A percentile compares a stretch with the other conserved stretches of the same genome.
phyloP scores from a whole-genome alignment of 2,329 filamentous ascomycete species.

The Fonsecaea multimorphosa region DNA sequence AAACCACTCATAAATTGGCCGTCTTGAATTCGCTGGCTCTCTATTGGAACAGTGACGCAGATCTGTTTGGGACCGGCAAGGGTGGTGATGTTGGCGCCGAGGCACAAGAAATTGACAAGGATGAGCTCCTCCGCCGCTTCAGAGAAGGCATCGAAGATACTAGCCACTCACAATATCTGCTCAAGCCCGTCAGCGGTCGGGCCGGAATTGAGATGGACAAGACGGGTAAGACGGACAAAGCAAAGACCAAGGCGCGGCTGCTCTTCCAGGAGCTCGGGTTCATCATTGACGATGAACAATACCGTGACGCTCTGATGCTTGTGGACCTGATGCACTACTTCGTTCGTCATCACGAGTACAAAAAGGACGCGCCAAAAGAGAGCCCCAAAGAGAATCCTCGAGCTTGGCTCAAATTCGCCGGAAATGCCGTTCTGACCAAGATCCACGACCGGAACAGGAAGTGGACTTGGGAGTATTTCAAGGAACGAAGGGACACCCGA shows the following conservation, averaged over 20 bases:
- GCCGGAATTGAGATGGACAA: conserved; percentile 96
- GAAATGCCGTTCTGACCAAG: conserved; percentile 84
- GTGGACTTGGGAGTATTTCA: conserved; percentile 97
- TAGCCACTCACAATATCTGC: conserved; percentile 86
- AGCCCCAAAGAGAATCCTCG: conserved; percentile 85
- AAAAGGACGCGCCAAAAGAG: conserved; percentile 84
- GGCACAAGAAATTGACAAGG: conserved; percentile 70
- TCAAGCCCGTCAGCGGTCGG: conserved; percentile 93
- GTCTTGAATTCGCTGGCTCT: conserved; percentile 87
- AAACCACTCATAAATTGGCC: conserved; percentile 89
- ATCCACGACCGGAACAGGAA: conserved; percentile 92
- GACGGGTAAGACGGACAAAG: conserved; percentile 75
- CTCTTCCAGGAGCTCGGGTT: conserved; percentile 97
- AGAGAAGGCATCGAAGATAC: conserved; percentile 78
- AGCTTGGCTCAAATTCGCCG: conserved; percentile 92
- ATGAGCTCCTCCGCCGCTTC: conserved; percentile 78
- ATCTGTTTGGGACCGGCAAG: conserved; percentile 80
- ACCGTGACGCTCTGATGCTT: conserved; percentile 96
- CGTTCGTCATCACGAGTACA: conserved; percentile 95
- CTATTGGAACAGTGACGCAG: conserved; percentile 97
- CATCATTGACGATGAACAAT: conserved; percentile 96
- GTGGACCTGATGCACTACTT: conserved; percentile 99
- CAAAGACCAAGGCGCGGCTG: conserved; percentile 87
- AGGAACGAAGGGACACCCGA: conserved; percentile 87
- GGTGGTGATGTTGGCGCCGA: conserved; percentile 67